These are phyloP conservation scores for Basidiobolus meristosporus DNA, from an alignment of 371 early-diverging fungal species.

Conservation along the genomic window DNA sequence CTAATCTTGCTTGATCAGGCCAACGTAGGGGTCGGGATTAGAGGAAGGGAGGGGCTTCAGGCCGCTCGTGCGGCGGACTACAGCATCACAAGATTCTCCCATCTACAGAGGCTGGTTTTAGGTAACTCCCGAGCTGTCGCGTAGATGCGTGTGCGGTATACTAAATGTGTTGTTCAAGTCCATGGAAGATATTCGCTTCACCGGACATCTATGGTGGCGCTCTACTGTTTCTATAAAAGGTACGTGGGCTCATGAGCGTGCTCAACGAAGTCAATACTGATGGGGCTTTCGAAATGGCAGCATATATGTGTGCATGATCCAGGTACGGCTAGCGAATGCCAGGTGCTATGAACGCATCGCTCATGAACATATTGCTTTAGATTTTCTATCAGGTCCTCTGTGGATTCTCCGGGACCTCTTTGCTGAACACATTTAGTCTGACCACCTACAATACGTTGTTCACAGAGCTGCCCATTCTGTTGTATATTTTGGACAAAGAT, in stretches of 20 bases:
- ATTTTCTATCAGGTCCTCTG: slow-evolving; percentile 47
- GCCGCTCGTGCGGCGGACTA: slow-evolving; percentile 69
- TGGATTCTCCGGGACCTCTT: slow-evolving; percentile 62
- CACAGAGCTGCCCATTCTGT: slow-evolving; percentile 54
- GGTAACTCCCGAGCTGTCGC: no score
- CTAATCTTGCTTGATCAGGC: no score
- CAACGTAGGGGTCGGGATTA: slow-evolving; percentile 73
- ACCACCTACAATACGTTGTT: slow-evolving; percentile 68
- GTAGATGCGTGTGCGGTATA: no score
- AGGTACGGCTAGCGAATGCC: no score
- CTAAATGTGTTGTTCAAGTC: no score
- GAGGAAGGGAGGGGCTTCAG: slow-evolving; percentile 71
- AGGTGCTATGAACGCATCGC: no score
- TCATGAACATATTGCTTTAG: no score
- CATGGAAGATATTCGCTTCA: slow-evolving; percentile 64
- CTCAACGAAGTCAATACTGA: no score
- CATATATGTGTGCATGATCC: slow-evolving; percentile 44
- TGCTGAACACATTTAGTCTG: slow-evolving; percentile 59
- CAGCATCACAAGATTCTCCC: slow-evolving; percentile 59
- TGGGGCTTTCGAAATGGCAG: no score
- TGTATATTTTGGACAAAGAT: slow-evolving; percentile 8
- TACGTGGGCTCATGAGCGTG: no score
- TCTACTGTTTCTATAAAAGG: slow-evolving; percentile 69
- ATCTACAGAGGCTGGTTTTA: slow-evolving; percentile 41
- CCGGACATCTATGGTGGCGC: slow-evolving; percentile 39